Conservation (phyloP, 306 rosid species). For the Malus sylvestris region DNA sequence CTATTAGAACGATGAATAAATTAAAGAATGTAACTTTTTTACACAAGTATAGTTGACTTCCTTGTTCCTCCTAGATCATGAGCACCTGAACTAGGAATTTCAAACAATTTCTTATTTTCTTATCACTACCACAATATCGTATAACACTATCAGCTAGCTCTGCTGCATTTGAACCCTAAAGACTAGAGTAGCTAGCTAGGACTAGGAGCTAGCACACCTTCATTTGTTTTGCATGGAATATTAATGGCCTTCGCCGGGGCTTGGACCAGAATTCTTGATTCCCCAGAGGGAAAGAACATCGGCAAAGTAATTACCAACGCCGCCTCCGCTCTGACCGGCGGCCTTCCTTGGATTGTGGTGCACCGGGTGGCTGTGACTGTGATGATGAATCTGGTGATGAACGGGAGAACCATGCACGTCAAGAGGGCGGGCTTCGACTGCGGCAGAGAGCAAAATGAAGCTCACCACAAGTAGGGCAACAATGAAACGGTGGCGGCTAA, state of each 20-base stretch:
- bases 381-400: not conserved
- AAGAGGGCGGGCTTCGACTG: constrained; percentile 16
- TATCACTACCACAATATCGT: not conserved
- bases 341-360: constrained; percentile 3
- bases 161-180: not conserved
- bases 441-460: constrained; percentile 9
- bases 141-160: not conserved
- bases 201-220: not conserved
- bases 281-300: constrained; percentile 23
- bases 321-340: constrained; percentile 1
- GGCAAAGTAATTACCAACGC: not conserved
- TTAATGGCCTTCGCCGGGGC: constrained; percentile 26
- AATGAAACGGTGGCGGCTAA: not conserved
- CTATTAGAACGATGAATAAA: not conserved
- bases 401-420: not conserved
- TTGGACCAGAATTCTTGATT: constrained; percentile 25
- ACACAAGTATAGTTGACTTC: not conserved
- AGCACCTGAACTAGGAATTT: not conserved
- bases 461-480: constrained; percentile 9
- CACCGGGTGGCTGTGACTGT: not conserved
- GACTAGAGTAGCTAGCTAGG: not conserved
- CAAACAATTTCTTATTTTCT: not conserved
- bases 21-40: constrained; percentile 2
- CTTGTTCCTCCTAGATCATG: too few species aligned
- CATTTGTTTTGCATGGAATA: not conserved